phyloP scores from a whole-genome alignment of 805 yeast genomes.

The Ogataea chonburiensis region DNA sequence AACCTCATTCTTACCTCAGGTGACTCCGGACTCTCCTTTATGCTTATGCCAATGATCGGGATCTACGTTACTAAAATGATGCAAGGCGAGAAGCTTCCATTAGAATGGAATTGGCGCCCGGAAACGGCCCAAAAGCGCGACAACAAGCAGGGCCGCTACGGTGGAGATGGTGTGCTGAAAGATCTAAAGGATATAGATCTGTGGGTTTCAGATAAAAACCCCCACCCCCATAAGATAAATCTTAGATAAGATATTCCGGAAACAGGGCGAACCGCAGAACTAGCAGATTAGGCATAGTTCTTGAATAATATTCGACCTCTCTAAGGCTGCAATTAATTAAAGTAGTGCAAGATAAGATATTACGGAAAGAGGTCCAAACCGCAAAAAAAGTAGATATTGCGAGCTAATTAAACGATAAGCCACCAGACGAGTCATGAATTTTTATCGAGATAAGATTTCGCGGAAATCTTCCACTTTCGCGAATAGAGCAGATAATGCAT shows the following conservation, averaged over 20 bases:
- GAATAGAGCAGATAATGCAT: too few species aligned
- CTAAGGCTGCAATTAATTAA: too few species aligned
- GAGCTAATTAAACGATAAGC: too few species aligned
- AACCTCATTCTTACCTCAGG: conserved; percentile 25
- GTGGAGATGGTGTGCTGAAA: conserved; percentile 31
- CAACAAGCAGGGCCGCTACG: conserved; percentile 29
- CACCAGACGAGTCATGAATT: too few species aligned
- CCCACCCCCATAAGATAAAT: conserved; percentile 16
- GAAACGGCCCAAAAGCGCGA: conserved; percentile 15
- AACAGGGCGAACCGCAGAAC: too few species aligned
- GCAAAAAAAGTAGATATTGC: too few species aligned
- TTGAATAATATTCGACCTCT: too few species aligned
- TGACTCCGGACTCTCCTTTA: conserved; percentile 29
- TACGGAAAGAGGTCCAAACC: too few species aligned
- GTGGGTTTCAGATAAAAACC: conserved; percentile 27
- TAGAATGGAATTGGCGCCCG: conserved; percentile 17
- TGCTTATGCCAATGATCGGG: conserved; percentile 29
- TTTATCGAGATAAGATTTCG: too few species aligned
- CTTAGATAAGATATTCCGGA: conserved; percentile 1
- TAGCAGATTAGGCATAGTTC: too few species aligned
- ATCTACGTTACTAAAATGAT: conserved; percentile 17
- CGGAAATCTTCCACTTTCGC: too few species aligned
- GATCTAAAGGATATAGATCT: conserved; percentile 28
- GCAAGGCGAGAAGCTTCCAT: conserved; percentile 3
- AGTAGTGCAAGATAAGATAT: too few species aligned